phyloP scores from a whole-genome alignment of 2,329 filamentous ascomycete species.

The Ascochyta lentis region DNA sequence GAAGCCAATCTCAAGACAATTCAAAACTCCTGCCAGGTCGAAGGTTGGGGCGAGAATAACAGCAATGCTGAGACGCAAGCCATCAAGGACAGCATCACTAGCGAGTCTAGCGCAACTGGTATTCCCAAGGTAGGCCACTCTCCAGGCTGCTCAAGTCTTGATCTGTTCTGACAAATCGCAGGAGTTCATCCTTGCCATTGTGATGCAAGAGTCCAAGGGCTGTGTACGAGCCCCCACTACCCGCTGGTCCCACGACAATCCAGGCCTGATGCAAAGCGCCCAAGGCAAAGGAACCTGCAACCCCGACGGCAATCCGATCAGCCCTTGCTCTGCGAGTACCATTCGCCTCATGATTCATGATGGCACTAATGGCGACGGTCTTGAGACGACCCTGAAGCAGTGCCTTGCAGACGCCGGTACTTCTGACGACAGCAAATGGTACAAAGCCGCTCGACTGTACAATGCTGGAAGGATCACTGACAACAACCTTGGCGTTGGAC shows the following conservation, averaged over 20 bases:
- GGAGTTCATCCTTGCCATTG: slow-evolving; percentile 54
- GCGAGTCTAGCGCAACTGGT: slow-evolving; percentile 36
- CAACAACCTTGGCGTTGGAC: slow-evolving; percentile 50
- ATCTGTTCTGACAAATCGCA: slow-evolving; percentile 10
- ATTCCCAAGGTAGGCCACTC: slow-evolving; percentile 52
- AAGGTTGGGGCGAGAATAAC: slow-evolving; percentile 47
- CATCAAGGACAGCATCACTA: slow-evolving; percentile 49
- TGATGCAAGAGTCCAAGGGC: slow-evolving; percentile 57
- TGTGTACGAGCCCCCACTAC: slow-evolving; percentile 56
- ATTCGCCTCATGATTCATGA: slow-evolving; percentile 54
- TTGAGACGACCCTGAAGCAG: slow-evolving; percentile 54
- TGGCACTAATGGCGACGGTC: slow-evolving; percentile 51
- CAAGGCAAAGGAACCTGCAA: slow-evolving; percentile 39
- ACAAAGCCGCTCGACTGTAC: slow-evolving; percentile 58
- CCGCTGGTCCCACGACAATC: slow-evolving; percentile 51
- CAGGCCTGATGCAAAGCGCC: slow-evolving; percentile 57
- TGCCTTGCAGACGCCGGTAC: slow-evolving; percentile 41
- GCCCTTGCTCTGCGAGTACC: slow-evolving; percentile 49
- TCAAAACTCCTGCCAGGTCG: slow-evolving; percentile 45
- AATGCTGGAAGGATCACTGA: slow-evolving; percentile 54
- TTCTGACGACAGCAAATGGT: slow-evolving; percentile 51
- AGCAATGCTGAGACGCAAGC: slow-evolving; percentile 46
- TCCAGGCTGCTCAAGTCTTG: slow-evolving; percentile 30
- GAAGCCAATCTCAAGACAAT: slow-evolving; percentile 46
- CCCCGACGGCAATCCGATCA: slow-evolving; percentile 46